Percentiles rank a stretch among this genome's conserved stretches.
These are phyloP conservation scores for Populus deltoides DNA, from an alignment of 345 rosid genomes.

Conservation along the genomic window DNA sequence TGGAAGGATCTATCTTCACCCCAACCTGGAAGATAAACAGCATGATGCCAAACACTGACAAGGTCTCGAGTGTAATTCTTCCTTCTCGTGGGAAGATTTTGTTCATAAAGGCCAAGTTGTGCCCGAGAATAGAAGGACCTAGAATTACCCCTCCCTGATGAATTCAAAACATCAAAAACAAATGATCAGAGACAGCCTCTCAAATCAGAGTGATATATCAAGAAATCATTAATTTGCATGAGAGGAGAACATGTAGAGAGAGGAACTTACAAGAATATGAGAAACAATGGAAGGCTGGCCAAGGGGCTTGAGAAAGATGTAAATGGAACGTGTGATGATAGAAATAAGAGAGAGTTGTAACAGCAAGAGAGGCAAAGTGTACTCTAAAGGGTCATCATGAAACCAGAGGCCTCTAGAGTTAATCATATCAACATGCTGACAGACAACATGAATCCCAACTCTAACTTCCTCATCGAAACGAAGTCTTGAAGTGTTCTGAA, in stretches of 20 bases:
- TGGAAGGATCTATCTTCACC: slow-evolving; percentile 32
- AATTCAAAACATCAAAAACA: neutral
- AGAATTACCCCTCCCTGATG: slow-evolving; percentile 43
- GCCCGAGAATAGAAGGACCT: slow-evolving; percentile 45
- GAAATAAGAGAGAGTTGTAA: slow-evolving; percentile 15
- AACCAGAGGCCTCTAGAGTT: slow-evolving; percentile 12
- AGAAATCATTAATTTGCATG: neutral
- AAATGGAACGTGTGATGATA: slow-evolving; percentile 12
- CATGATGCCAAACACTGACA: slow-evolving; percentile 39
- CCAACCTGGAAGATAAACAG: slow-evolving; percentile 35
- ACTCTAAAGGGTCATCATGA: slow-evolving; percentile 15
- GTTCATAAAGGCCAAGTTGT: slow-evolving; percentile 11
- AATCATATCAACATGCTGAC: neutral
- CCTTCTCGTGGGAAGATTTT: slow-evolving; percentile 30
- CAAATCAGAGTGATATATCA: neutral
- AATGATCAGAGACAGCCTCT: neutral
- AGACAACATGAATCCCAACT: slow-evolving; percentile 3
- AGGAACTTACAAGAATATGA: slow-evolving; percentile 17
- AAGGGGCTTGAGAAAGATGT: slow-evolving; percentile 16
- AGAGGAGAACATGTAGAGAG: neutral
- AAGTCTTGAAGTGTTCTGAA: neutral
- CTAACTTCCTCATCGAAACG: neutral
- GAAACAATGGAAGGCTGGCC: slow-evolving; percentile 22
- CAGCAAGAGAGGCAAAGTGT: slow-evolving; percentile 17
- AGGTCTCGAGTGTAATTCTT: slow-evolving; percentile 21